Evolutionary conservation across 2,329 filamentous ascomycete species (phyloP).

Genomic region (Aspergillus sp.): DNA sequence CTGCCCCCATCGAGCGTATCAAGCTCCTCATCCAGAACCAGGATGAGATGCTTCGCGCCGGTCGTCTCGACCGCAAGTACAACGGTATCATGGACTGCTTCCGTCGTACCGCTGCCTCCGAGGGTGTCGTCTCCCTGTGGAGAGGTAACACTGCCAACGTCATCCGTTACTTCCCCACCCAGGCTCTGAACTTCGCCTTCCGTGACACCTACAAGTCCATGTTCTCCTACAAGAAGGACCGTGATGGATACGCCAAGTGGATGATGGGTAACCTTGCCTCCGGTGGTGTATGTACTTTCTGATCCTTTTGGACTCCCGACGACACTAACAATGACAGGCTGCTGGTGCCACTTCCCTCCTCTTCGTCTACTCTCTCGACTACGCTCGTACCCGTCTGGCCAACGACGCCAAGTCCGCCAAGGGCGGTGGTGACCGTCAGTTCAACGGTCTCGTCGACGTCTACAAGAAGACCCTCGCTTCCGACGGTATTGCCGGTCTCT

Average conservation of each 20-base stretch:
- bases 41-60: slow-evolving; percentile 99
- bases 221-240: slow-evolving; percentile 99
- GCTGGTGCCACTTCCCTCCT: slow-evolving; percentile 99
- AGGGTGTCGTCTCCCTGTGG: slow-evolving; percentile 96
- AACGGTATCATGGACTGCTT: slow-evolving; percentile 93
- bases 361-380: slow-evolving; percentile 99
- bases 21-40: slow-evolving; percentile 99
- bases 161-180: slow-evolving; percentile 99
- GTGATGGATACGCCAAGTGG: slow-evolving; percentile 97
- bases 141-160: slow-evolving; percentile 99
- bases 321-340: slow-evolving; percentile 52
- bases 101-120: slow-evolving; percentile 80
- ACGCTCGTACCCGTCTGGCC: slow-evolving; percentile 99
- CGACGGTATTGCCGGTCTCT: slow-evolving; percentile 98
- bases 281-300: slow-evolving; percentile 83
- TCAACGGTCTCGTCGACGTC: slow-evolving; percentile 99
- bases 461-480: slow-evolving; percentile 99
- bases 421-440: slow-evolving; percentile 93
- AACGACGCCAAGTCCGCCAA: slow-evolving; percentile 99
- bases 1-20: slow-evolving; percentile 99
- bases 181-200: slow-evolving; percentile 99
- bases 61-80: slow-evolving; percentile 98
- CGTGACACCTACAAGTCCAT: slow-evolving; percentile 99
- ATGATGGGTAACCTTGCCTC: slow-evolving; percentile 99
- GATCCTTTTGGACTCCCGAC: background rate